Percentiles rank a stretch among this genome's conserved stretches.
Evolutionary conservation across 2,329 filamentous ascomycete species (phyloP).

Genomic region (Pseudogymnoascus sp.): DNA sequence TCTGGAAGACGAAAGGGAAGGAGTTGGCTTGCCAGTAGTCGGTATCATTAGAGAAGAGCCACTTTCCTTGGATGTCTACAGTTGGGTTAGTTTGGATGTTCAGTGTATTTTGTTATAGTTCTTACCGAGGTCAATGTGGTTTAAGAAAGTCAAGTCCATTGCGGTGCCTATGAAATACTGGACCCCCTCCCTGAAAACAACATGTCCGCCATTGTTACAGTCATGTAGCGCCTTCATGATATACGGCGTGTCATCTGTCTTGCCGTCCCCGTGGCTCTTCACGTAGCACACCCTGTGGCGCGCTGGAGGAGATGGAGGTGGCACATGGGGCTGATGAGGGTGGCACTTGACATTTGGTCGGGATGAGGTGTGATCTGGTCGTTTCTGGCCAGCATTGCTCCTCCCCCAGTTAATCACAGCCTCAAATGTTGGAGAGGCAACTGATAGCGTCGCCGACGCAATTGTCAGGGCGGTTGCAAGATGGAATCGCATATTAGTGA

Average conservation of each 20-base stretch:
- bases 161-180: constrained; percentile 52
- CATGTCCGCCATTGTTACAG: constrained; percentile 41
- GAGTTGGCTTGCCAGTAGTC: constrained; percentile 57
- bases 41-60: constrained; percentile 56
- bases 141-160: constrained; percentile 54
- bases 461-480: constrained; percentile 18
- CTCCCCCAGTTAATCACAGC: constrained; percentile 16
- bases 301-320: background rate
- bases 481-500: constrained; percentile 23
- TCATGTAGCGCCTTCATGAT: constrained; percentile 42
- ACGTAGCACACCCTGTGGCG: constrained; percentile 18
- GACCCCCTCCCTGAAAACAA: constrained; percentile 45
- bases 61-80: constrained; percentile 46
- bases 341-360: constrained; percentile 15
- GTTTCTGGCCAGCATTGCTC: constrained; percentile 10
- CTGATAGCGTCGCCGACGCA: constrained; percentile 18
- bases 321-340: background rate
- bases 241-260: constrained; percentile 41
- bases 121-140: constrained; percentile 51
- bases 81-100: background rate
- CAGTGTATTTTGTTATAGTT: background rate
- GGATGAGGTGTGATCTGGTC: constrained; percentile 19
- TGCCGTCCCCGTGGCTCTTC: constrained; percentile 15
- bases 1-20: constrained; percentile 56
- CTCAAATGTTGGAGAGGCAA: constrained; percentile 19